Evolutionary conservation across 2,329 filamentous ascomycete species (phyloP).

Genomic region (Sordariomycetes sp.): DNA sequence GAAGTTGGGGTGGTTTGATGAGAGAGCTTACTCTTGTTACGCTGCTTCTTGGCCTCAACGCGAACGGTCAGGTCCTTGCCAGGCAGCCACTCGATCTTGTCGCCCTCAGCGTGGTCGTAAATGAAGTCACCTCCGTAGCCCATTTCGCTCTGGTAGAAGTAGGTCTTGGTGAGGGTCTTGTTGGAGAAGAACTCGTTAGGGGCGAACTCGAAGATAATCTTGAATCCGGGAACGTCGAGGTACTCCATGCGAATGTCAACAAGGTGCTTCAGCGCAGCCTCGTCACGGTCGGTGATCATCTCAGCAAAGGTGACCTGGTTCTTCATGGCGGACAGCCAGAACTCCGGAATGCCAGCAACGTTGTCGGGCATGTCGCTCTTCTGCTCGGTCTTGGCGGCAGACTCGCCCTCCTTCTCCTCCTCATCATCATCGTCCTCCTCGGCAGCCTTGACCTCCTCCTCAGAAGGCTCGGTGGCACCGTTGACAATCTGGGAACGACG

Average conservation of each 20-base stretch:
- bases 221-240: slow-evolving; percentile 95
- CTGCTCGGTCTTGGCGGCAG: slow-evolving; percentile 43
- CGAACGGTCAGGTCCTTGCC: slow-evolving; percentile 90
- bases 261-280: slow-evolving; percentile 82
- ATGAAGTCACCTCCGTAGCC: slow-evolving; percentile 99
- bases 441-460: slow-evolving; percentile 78
- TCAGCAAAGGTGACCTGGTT: slow-evolving; percentile 95
- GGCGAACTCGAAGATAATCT: slow-evolving; percentile 92
- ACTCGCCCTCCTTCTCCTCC: slow-evolving; percentile 36
- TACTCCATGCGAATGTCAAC: slow-evolving; percentile 98
- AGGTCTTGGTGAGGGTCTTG: slow-evolving; percentile 95
- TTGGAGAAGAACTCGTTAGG: slow-evolving; percentile 97
- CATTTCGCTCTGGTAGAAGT: slow-evolving; percentile 98
- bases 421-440: slow-evolving; percentile 73
- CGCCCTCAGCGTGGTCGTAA: slow-evolving; percentile 96
- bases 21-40: slow-evolving; percentile 80
- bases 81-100: slow-evolving; percentile 95
- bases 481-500: slow-evolving; percentile 92
- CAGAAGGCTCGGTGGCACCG: slow-evolving; percentile 74
- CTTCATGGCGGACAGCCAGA: slow-evolving; percentile 99
- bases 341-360: slow-evolving; percentile 84
- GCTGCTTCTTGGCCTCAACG: slow-evolving; percentile 98
- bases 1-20: background rate
- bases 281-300: slow-evolving; percentile 97
- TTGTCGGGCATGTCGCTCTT: slow-evolving; percentile 46